Evolutionary conservation across 352 stramenopile species (phyloP), one percentile per base, ranked within the genome.

Genomic region (Phytophthora litchii): DNA sequence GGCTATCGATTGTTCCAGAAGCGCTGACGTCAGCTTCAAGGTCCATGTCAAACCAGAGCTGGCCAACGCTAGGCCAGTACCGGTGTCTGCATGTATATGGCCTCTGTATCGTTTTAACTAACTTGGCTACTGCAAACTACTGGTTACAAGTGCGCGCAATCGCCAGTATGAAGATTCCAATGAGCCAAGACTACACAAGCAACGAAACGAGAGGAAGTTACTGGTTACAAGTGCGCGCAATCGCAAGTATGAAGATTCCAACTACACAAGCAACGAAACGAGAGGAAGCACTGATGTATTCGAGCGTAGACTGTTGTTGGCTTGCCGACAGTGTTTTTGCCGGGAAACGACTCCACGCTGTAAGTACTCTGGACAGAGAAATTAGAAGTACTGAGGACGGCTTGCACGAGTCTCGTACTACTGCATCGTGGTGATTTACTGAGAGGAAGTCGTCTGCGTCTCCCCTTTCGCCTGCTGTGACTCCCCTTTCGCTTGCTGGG

Each of bases 1-100:
- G 2, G 38, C n/a, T 20, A 54, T 54, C 63, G 63, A 72, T 72
- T 72, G 63, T 72, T 72, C 63, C 40, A 64, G 63, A 72, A 72
- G 9, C n/a, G 42, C 35, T 42, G 48, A 48, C 44, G 11, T 41
- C 31, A 64, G 32, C 48, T 59, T 64, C 48, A 61, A 60, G 10
- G 25, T 37, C 36, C 51, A 7, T 34, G 29, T 34, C 29, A 34
- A 34, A 11, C 7, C 7, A 27, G 23, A 27, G n/a, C 23, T 27
- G 23, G 23, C 3, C 23, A 27, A 27, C 23, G n/a, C n/a, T n/a
- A n/a, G n/a, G n/a, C n/a, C n/a, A n/a, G n/a, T n/a, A n/a, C n/a
- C n/a, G n/a, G n/a, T n/a, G n/a, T n/a, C n/a, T n/a, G n/a, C n/a
- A n/a, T n/a, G n/a, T n/a, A n/a, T n/a, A n/a, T n/a, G n/a, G n/a